Evolutionary conservation across 2,329 filamentous ascomycete species (phyloP).

Genomic region (Metarhizium humberi): DNA sequence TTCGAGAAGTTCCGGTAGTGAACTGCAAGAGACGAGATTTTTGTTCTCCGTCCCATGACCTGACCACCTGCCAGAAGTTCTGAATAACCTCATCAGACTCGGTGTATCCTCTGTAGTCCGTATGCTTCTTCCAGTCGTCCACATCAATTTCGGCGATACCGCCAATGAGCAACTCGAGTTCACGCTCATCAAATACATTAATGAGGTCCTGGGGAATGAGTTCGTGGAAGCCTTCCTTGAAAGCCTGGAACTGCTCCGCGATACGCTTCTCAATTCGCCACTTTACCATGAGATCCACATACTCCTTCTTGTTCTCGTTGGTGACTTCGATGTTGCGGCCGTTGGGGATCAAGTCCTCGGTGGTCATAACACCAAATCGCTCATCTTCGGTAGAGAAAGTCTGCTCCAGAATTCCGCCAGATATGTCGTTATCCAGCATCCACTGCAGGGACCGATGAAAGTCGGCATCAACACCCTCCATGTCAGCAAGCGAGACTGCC

Average conservation of each 20-base stretch:
- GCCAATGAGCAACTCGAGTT: slow-evolving; percentile 90
- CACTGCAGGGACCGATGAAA: slow-evolving; percentile 94
- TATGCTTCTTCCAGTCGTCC: slow-evolving; percentile 99
- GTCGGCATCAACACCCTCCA: slow-evolving; percentile 98
- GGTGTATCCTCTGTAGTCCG: slow-evolving; percentile 96
- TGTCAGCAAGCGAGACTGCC: slow-evolving; percentile 82
- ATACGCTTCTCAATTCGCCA: slow-evolving; percentile 99
- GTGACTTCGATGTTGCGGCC: slow-evolving; percentile 92
- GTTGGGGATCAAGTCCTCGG: slow-evolving; percentile 85
- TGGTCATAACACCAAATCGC: slow-evolving; percentile 87
- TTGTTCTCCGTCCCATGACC: slow-evolving; percentile 95
- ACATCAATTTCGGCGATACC: slow-evolving; percentile 99
- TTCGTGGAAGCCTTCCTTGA: slow-evolving; percentile 95
- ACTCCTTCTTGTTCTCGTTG: slow-evolving; percentile 98
- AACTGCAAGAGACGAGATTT: slow-evolving; percentile 95
- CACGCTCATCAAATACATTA: slow-evolving; percentile 97
- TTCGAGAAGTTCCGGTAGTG: slow-evolving; percentile 92
- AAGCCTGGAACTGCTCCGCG: slow-evolving; percentile 95
- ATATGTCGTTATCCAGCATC: slow-evolving; percentile 97
- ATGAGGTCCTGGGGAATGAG: slow-evolving; percentile 93
- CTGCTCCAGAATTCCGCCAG: slow-evolving; percentile 82
- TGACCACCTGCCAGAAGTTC: slow-evolving; percentile 97
- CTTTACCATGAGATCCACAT: slow-evolving; percentile 96
- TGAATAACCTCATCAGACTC: slow-evolving; percentile 95
- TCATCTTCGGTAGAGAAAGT: slow-evolving; percentile 97